A percentile compares a stretch with the other conserved stretches of the same genome.
Conservation (phyloP, 139 green algal species). For the Ulvella scutata region DNA sequence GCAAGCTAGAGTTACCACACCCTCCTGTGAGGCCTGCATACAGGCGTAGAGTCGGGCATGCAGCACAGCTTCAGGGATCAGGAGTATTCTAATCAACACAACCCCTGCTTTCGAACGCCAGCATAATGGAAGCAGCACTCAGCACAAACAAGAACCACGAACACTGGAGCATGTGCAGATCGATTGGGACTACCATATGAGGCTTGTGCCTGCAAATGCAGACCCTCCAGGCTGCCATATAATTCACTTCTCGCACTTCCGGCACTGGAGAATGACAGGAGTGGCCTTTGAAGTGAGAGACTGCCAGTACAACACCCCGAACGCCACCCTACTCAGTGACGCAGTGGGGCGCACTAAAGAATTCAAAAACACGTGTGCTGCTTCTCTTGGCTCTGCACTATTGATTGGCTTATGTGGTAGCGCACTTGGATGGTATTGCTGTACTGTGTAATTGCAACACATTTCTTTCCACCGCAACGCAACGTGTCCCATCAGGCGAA, state of each 20-base stretch:
- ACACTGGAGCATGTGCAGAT: slow-evolving; percentile 18
- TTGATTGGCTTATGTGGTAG: neutral
- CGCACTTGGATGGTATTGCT: neutral
- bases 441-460: too few relatives aligned
- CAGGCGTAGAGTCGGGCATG: too few relatives aligned
- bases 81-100: too few relatives aligned
- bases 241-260: slow-evolving; percentile 54
- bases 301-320: slow-evolving; percentile 31
- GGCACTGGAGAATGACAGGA: slow-evolving; percentile 18
- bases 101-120: too few relatives aligned
- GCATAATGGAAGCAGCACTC: too few relatives aligned
- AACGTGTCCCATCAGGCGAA: too few relatives aligned
- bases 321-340: slow-evolving; percentile 42
- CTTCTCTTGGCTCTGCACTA: neutral
- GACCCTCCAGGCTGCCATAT: slow-evolving; percentile 28
- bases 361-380: slow-evolving; percentile 36
- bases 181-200: slow-evolving; percentile 72
- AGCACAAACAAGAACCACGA: neutral
- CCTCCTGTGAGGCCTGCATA: too few relatives aligned
- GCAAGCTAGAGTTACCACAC: too few relatives aligned
- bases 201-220: slow-evolving; percentile 9
- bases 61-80: too few relatives aligned
- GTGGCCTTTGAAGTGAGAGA: slow-evolving; percentile 51
- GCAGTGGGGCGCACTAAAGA: slow-evolving; percentile 36
- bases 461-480: too few relatives aligned